Percentiles rank a stretch among this genome's conserved stretches.
phyloP scores from a whole-genome alignment of 2,329 filamentous ascomycete species.

The Emmonsia crescens region DNA sequence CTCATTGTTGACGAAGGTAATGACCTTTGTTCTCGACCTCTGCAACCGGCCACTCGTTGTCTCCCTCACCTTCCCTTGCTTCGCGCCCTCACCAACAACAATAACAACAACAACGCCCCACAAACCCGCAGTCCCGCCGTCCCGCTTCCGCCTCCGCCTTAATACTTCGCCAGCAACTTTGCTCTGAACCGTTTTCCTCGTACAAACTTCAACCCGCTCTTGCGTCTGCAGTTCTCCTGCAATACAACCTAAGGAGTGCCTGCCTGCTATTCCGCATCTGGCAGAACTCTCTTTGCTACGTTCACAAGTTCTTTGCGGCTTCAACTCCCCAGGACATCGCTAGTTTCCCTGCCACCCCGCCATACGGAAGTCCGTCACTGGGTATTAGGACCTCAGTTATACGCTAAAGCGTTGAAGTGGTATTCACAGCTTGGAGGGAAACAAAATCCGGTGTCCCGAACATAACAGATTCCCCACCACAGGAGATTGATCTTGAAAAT shows the following conservation, averaged over 20 bases:
- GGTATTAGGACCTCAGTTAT: background rate
- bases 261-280: background rate
- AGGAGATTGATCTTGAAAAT: constrained; percentile 14
- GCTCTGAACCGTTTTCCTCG: background rate
- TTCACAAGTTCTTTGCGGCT: background rate
- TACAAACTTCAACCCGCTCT: constrained; percentile 1
- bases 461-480: background rate
- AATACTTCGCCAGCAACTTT: background rate
- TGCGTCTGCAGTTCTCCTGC: background rate
- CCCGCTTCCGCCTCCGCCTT: background rate
- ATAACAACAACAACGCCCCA: background rate
- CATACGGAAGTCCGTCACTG: background rate
- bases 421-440: background rate
- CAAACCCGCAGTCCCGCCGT: background rate
- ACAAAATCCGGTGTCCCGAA: background rate
- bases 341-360: background rate
- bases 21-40: constrained; percentile 3
- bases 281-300: background rate
- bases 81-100: background rate
- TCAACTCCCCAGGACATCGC: background rate
- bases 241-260: background rate
- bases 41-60: constrained; percentile 4
- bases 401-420: background rate
- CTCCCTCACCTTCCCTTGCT: constrained; percentile 6
- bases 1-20: constrained; percentile 5